Conservation (phyloP, 306 rosid species). For the Elaeagnus macrophylla region DNA sequence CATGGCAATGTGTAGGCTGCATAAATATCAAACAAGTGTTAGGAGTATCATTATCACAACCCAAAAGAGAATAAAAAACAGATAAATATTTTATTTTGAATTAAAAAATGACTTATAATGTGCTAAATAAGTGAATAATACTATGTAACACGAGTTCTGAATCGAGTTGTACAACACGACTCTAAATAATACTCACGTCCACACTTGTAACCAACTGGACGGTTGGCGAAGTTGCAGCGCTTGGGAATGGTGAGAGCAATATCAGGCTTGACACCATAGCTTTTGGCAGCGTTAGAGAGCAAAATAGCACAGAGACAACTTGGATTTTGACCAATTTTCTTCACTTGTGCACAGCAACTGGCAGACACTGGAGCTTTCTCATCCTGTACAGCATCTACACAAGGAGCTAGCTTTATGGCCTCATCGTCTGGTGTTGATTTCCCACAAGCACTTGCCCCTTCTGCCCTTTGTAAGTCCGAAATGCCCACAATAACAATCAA, state of each 20-base stretch:
- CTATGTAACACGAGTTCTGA: too few species aligned
- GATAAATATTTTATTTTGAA: too few species aligned
- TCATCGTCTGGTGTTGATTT: constrained; percentile 41
- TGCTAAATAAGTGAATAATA: too few species aligned
- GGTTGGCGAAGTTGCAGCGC: constrained; percentile 51
- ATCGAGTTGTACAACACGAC: too few species aligned
- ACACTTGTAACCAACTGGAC: constrained; percentile 64
- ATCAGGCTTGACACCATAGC: constrained; percentile 32
- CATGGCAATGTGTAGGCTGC: constrained; percentile 49
- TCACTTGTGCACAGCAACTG: constrained; percentile 40
- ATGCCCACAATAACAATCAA: constrained; percentile 23
- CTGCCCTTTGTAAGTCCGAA: constrained; percentile 16
- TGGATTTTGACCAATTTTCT: constrained; percentile 42
- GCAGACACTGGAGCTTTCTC: constrained; percentile 36
- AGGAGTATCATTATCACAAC: background rate
- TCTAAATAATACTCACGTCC: constrained; percentile 34
- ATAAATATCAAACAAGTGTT: constrained; percentile 1
- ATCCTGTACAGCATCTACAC: constrained; percentile 44
- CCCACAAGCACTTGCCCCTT: constrained; percentile 50
- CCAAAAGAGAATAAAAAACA: background rate
- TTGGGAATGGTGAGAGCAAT: constrained; percentile 54
- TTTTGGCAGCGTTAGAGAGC: constrained; percentile 45
- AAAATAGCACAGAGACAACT: constrained; percentile 46
- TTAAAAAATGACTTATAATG: too few species aligned
- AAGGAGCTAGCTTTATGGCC: constrained; percentile 49